Evolutionary conservation across 2,329 filamentous ascomycete species (phyloP), one percentile per base, ranked within the genome.

Genomic region (Talaromyces sp.): DNA sequence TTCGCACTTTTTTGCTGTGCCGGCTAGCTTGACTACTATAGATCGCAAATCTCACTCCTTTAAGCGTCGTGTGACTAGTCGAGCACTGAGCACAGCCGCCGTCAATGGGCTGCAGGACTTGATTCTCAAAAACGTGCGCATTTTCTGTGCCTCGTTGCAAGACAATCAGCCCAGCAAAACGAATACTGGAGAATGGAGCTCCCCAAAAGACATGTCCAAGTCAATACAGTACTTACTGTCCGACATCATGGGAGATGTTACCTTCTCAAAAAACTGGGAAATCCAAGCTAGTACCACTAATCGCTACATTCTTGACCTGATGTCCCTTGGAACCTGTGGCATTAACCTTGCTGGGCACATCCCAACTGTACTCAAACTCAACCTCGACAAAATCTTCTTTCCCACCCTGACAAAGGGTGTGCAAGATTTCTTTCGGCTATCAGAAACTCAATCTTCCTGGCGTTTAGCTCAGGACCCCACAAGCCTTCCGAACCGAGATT

Each of bases 1-100:
- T 70, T 74, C 46, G 72, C 75, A 26, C 70, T 46, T 46, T 46
- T 46, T 46, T 24, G 73, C 62, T 12, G 64, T 58, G 71, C 59
- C 67, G 3, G 66, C 63, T 56, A 66, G 63, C 26, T 60, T 66
- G 14, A 67, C 63, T 5, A 50, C 62, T 2, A 61, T 64, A 29
- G 65, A 67, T 54, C 65, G 66, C 55, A 62, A 62, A 31, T 54
- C 60, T 29, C 65, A 67, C 52, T 63, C 58, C 41, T 54, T 55
- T 21, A 66, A 65, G 58, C 59, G 65, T 26, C 61, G 65, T 17
- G 61, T 62, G 21, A 64, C 66, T 21, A 59, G 58, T 29, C 65
- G 63, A 31, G 65, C 60, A 24, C 63, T 67, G 53, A 61, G 59
- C 17, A 62, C 66, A 12, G 51, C 56, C 4, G 64, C 65, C 14